Evolutionary conservation across 352 stramenopile species (phyloP), one percentile per base, ranked within the genome.

Genomic region (Aphanomyces invadans): DNA sequence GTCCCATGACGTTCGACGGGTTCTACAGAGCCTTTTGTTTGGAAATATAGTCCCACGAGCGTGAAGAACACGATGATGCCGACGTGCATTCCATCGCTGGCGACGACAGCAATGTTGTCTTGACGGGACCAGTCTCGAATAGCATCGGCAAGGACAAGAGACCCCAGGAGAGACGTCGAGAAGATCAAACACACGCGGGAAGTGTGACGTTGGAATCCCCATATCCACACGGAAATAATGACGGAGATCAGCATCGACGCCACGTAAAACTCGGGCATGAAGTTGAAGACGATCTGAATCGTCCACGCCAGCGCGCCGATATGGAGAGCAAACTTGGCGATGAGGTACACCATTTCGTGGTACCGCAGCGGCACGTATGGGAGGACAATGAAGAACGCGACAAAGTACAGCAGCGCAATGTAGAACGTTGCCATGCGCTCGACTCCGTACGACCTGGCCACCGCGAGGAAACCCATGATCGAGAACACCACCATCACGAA

Each of bases 401-500:
- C 17, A 33, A 59, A 36, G 29, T 57, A 49, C 17, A 49, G 7
- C 10, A 67, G 42, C 21, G 48, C 38, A 31, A 67, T 21, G 19
- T 45, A 29, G 26, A 67, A 57, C 29, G 60, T 45, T 15, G 60
- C 60, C 28, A 59, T 51, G 15, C 32, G 25, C 17, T 67, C 15
- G 15, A 67, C 10, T 19, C 25, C 25, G 42, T 29, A 42, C 12
- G 31, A 42, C 3, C 12, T 46, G 11, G 60, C 60, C 26, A 67
- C n/a, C 29, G 60, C 42, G 28, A 67, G 60, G 31, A 57, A 45
- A 23, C 42, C 60, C 4, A 57, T n/a, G 46, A 67, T 32, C 19
- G 49, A 57, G 49, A 57, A 57, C 19, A 57, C 49, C 12, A 57
- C 49, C 49, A 57, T 57, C 21, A 57, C 49, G n/a, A 57, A 57